Evolutionary conservation across 352 stramenopile genomes (phyloP).

Genomic region (Globisporangium acanthophoron): DNA sequence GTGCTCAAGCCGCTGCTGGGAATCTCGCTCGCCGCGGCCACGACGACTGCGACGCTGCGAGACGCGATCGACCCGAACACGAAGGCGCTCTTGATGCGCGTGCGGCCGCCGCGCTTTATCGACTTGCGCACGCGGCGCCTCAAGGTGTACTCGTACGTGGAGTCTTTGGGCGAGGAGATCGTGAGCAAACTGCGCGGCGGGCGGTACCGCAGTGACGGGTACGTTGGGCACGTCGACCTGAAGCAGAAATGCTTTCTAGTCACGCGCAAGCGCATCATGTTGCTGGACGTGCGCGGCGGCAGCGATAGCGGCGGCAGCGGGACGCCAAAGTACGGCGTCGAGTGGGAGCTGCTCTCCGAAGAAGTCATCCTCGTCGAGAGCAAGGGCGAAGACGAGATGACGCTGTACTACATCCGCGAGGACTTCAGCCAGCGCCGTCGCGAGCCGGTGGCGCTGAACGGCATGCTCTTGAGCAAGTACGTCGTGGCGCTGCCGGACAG

Average conservation of each 20-base stretch:
- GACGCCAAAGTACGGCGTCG: constrained; percentile 63
- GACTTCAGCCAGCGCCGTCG: constrained; percentile 32
- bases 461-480: constrained; percentile 80
- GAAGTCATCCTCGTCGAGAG: constrained; percentile 80
- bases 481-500: constrained; percentile 63
- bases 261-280: constrained; percentile 77
- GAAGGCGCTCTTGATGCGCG: constrained; percentile 70
- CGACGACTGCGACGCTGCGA: constrained; percentile 66
- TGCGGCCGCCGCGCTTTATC: constrained; percentile 75
- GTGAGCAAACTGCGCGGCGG: constrained; percentile 73
- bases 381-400: constrained; percentile 21
- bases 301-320: neutral
- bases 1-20: constrained; percentile 79
- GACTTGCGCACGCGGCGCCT: constrained; percentile 71
- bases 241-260: constrained; percentile 84
- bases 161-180: constrained; percentile 85
- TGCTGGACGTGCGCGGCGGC: constrained; percentile 59
- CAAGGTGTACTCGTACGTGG: constrained; percentile 85
- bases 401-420: constrained; percentile 74
- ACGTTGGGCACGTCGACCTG: constrained; percentile 76
- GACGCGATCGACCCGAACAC: constrained; percentile 77
- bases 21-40: constrained; percentile 68
- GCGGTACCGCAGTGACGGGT: constrained; percentile 73
- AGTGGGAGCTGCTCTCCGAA: constrained; percentile 75
- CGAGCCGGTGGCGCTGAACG: constrained; percentile 18